These are phyloP conservation scores for Apiotrichum domesticum DNA, from an alignment of 1,284 basidiomycete species.

Conservation along the genomic window DNA sequence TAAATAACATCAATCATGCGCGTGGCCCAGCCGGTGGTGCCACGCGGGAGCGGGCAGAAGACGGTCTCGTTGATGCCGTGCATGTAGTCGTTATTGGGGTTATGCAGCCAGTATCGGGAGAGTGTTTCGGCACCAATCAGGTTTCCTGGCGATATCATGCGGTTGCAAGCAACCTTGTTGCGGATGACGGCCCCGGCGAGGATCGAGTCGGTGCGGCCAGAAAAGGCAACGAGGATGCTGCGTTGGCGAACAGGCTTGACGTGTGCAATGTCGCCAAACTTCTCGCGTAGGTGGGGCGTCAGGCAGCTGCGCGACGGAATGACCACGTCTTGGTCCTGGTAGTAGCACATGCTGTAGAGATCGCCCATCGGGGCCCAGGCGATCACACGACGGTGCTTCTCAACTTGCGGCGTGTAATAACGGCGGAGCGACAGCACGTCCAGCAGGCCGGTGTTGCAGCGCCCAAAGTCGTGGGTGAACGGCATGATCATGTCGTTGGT, in stretches of 20 bases:
- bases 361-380: slow-evolving; percentile 33
- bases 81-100: slow-evolving; percentile 25
- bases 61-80: slow-evolving; percentile 37
- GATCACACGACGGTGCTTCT: slow-evolving; percentile 13
- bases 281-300: slow-evolving; percentile 21
- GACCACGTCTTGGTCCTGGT: slow-evolving; percentile 31
- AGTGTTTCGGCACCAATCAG: slow-evolving; percentile 9
- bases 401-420: background rate
- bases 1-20: slow-evolving; percentile 43
- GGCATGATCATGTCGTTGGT: slow-evolving; percentile 35
- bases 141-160: background rate
- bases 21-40: slow-evolving; percentile 39
- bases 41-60: slow-evolving; percentile 44
- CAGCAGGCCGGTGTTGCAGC: slow-evolving; percentile 19
- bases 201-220: slow-evolving; percentile 22
- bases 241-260: slow-evolving; percentile 21
- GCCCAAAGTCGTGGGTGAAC: slow-evolving; percentile 46
- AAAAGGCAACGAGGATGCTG: slow-evolving; percentile 22
- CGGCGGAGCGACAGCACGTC: background rate
- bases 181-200: slow-evolving; percentile 8
- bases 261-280: slow-evolving; percentile 16
- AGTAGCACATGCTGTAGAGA: slow-evolving; percentile 27
- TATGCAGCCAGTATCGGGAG: slow-evolving; percentile 1
- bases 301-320: slow-evolving; percentile 31
- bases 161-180: slow-evolving; percentile 24